Evolutionary conservation across 2,329 filamentous ascomycete genomes (phyloP), one percentile per base, ranked within the genome.

Genomic region (Akanthomyces muscarius): DNA sequence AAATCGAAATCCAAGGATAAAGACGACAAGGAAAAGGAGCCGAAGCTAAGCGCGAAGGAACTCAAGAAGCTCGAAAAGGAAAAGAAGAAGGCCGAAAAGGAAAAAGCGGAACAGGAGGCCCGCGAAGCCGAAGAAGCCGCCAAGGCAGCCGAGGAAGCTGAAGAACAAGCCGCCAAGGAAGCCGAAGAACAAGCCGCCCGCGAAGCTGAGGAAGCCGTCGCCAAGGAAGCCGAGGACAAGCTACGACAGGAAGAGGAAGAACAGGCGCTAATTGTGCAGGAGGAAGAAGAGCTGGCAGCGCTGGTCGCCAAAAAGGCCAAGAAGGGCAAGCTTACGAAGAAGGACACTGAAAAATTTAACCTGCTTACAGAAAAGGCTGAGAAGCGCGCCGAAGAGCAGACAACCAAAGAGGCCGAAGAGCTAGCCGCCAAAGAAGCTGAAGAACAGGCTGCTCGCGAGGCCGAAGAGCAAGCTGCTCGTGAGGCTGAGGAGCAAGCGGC

Each of bases 51-150:
- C 69, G 80, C 81, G 67, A 83, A 80, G 64, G 81, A 83, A 68
- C 76, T 79, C 21, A 79, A 80, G 68, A 81, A 81, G 68, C 79
- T 81, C 25, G 80, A 83, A 59, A 80, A 80, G 69, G 75, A 80
- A 66, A 79, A 78, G 36, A 78, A 78, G 68, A 68, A 77, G 75
- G 72, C 73, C 71, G 45, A 76, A 73, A 70, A 73, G 65, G 71
- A 75, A 71, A 65, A 67, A 45, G 66, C 69, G 4, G 69, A 70
- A 33, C 65, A 69, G 45, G 67, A 69, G 56, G 68, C 65, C 28
- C 67, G 68, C 52, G 70, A 72, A 38, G 68, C 60, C 16, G 69
- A 71, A 59, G 67, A 67, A 41, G 73, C 68, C 42, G 72, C 68
- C 25, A 68, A 77, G 75, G 72, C 73, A 71, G 42, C 76, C 74